Conservation (phyloP, 768 basidiomycete genomes). For the Udeniomyces megalosporus region DNA sequence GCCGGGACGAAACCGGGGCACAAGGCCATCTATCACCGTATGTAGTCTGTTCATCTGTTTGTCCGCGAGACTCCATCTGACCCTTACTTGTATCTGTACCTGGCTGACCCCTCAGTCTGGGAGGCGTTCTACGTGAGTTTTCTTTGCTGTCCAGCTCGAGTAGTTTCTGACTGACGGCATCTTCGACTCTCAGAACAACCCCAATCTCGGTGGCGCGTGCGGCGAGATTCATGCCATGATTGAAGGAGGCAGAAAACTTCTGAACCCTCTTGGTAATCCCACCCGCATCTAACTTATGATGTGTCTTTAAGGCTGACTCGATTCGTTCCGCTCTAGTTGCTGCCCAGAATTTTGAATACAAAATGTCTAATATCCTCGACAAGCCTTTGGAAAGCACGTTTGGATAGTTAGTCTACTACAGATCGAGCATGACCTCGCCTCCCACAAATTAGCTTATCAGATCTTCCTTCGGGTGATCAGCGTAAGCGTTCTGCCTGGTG, state of each 20-base stretch:
- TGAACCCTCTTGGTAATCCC: conserved; percentile 44
- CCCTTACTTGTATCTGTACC: too few relatives aligned
- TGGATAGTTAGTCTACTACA: conserved; percentile 41
- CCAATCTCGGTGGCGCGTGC: conserved; percentile 47
- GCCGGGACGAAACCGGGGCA: conserved; percentile 94
- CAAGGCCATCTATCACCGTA: conserved; percentile 80
- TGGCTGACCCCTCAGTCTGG: conserved; percentile 27
- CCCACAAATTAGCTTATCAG: background rate
- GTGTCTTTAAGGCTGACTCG: background rate
- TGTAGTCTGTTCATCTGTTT: background rate
- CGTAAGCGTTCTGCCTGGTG: conserved; percentile 85
- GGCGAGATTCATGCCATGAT: conserved; percentile 97
- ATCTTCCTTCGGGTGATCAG: conserved; percentile 13
- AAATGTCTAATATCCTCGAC: conserved; percentile 85
- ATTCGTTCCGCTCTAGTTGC: conserved; percentile 47
- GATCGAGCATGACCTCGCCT: background rate
- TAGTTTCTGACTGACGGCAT: too few relatives aligned
- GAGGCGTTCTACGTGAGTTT: conserved; percentile 28
- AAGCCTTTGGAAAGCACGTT: conserved; percentile 86
- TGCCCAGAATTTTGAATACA: conserved; percentile 95
- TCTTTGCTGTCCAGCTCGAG: too few relatives aligned
- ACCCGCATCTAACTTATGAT: background rate
- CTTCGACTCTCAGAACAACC: conserved; percentile 22
- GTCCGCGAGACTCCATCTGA: background rate
- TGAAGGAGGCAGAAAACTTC: conserved; percentile 60